A percentile compares a stretch with the other conserved stretches of the same genome.
Evolutionary conservation across 1,139 yeast species (phyloP).

Genomic region (Sugiyamaella novakii): DNA sequence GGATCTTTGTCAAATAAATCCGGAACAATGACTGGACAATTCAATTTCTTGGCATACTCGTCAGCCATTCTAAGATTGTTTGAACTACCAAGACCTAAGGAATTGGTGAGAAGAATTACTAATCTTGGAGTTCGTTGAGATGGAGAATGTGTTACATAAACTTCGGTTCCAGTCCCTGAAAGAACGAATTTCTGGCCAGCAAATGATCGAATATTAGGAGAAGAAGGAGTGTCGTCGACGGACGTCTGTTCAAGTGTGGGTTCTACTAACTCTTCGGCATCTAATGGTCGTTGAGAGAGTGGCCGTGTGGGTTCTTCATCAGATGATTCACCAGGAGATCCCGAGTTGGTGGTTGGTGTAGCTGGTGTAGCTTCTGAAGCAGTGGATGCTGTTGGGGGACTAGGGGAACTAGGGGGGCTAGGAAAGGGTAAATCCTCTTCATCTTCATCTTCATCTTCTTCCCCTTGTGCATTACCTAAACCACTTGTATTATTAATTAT

Average conservation of each 20-base stretch:
- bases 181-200: constrained; percentile 35
- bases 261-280: neutral
- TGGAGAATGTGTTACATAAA: constrained; percentile 32
- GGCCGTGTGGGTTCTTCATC: too few relatives aligned
- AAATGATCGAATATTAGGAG: constrained; percentile 6
- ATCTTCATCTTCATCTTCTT: constrained; percentile 5
- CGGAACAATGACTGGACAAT: constrained; percentile 39
- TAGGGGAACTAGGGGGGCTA: neutral
- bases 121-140: constrained; percentile 26
- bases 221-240: neutral
- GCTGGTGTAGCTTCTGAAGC: neutral
- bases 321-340: too few relatives aligned
- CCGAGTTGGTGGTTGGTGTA: too few relatives aligned
- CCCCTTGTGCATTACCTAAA: neutral
- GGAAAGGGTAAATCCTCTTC: constrained; percentile 10
- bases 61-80: constrained; percentile 41
- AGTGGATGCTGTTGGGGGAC: neutral
- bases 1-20: constrained; percentile 42
- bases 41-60: constrained; percentile 33
- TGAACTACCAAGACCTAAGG: constrained; percentile 38
- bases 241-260: neutral
- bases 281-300: too few relatives aligned
- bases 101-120: constrained; percentile 40
- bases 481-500: too few relatives aligned
- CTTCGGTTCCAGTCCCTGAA: constrained; percentile 33